phyloP scores from a whole-genome alignment of 2,329 filamentous ascomycete species.

The Apiospora koreana region DNA sequence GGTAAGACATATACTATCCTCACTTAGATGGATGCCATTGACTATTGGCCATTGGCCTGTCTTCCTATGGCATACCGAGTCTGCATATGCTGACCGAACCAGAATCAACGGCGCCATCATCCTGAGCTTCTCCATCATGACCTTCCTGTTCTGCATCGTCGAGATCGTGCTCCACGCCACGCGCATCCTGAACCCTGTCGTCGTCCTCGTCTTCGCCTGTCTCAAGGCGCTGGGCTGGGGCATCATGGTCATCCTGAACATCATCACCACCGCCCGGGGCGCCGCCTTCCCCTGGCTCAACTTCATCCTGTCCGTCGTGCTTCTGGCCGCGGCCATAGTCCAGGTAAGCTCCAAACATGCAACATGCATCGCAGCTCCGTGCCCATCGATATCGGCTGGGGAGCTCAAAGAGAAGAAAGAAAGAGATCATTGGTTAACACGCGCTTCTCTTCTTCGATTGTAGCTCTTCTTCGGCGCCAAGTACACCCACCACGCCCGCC shows the following conservation, averaged over 20 bases:
- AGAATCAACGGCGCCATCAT: constrained; percentile 16
- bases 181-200: constrained; percentile 16
- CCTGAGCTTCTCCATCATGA: constrained; percentile 16
- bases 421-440: neutral
- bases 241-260: constrained; percentile 16
- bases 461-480: constrained; percentile 19
- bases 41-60: neutral
- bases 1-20: too few species aligned
- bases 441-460: neutral
- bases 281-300: constrained; percentile 12
- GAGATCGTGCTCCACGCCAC: constrained; percentile 18
- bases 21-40: too few species aligned
- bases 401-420: neutral
- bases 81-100: neutral
- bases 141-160: constrained; percentile 18
- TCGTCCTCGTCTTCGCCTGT: constrained; percentile 18
- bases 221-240: constrained; percentile 20
- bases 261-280: constrained; percentile 12
- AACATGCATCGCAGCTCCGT: neutral
- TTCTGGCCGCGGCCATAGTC: constrained; percentile 10
- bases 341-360: neutral
- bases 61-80: neutral
- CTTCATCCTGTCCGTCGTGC: constrained; percentile 15
- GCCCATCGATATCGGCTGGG: too few species aligned
- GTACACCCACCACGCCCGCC: constrained; percentile 18